These are phyloP conservation scores for Diatrype stigma DNA, from an alignment of 2,329 filamentous ascomycete genomes.

Conservation along the genomic window DNA sequence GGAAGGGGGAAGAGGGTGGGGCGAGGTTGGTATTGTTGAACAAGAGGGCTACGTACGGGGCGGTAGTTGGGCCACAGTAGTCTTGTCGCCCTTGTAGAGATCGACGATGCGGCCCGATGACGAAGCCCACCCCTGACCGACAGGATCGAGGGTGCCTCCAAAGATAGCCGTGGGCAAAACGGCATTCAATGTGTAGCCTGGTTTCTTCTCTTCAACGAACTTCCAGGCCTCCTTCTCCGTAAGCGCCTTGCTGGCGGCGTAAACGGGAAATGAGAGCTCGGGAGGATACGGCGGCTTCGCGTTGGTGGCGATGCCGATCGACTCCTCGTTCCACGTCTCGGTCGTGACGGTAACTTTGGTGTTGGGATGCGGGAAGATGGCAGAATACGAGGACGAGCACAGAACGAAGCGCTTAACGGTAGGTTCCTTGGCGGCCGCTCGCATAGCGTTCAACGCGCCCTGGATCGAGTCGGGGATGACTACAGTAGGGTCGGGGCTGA, in stretches of 20 bases:
- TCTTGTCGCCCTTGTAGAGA: conserved; percentile 8
- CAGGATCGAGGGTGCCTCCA: conserved; percentile 13
- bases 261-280: too few species aligned
- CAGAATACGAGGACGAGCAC: conserved; percentile 15
- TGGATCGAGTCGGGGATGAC: conserved; percentile 9
- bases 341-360: conserved; percentile 4
- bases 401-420: conserved; percentile 18
- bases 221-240: conserved; percentile 18
- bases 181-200: conserved; percentile 15
- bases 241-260: conserved; percentile 16
- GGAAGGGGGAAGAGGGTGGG: not conserved
- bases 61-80: conserved; percentile 3
- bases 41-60: conserved; percentile 7
- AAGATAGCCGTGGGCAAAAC: conserved; percentile 19
- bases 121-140: conserved; percentile 12
- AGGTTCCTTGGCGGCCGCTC: conserved; percentile 13
- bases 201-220: conserved; percentile 15
- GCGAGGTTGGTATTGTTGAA: not conserved
- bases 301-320: conserved; percentile 9
- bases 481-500: conserved; percentile 2
- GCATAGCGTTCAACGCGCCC: conserved; percentile 9
- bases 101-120: conserved; percentile 7
- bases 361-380: conserved; percentile 3
- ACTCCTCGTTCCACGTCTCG: conserved; percentile 17
- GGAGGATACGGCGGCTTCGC: too few species aligned